These are phyloP conservation scores for Durio zibethinus DNA, from an alignment of 345 rosid genomes.

Conservation along the genomic window DNA sequence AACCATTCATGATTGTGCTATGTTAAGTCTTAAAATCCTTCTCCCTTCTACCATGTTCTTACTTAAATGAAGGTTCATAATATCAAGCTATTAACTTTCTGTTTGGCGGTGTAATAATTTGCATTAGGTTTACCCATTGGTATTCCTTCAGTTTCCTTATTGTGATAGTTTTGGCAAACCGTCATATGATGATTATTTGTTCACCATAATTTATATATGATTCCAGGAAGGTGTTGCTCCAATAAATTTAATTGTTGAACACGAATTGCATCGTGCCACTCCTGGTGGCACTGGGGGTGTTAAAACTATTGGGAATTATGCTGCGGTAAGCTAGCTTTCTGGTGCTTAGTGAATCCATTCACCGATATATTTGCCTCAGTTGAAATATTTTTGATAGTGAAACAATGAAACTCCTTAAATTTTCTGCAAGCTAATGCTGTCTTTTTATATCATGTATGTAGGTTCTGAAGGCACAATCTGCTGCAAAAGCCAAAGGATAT, in stretches of 20 bases:
- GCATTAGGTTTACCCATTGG: not conserved
- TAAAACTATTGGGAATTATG: constrained; percentile 91
- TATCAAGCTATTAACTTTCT: not conserved
- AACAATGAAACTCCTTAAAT: not conserved
- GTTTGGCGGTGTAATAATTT: not conserved
- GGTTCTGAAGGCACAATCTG: constrained; percentile 82
- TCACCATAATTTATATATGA: not conserved
- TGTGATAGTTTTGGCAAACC: not conserved
- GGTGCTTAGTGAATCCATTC: not conserved
- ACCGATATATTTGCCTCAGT: not conserved
- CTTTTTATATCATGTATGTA: not conserved
- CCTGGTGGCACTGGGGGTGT: constrained; percentile 99
- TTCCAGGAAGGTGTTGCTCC: constrained; percentile 85
- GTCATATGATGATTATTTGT: not conserved
- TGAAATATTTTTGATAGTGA: not conserved
- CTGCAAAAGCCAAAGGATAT: constrained; percentile 83
- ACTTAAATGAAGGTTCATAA: not conserved
- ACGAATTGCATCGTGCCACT: constrained; percentile 79
- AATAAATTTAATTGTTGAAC: constrained; percentile 52
- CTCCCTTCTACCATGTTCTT: not conserved
- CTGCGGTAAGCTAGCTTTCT: constrained; percentile 48
- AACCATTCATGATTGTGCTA: not conserved
- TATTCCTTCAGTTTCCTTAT: not conserved
- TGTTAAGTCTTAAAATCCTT: not conserved
- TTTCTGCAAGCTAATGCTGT: not conserved